Conservation (phyloP, 2,329 filamentous ascomycete genomes). For the Ophiostoma australiae region DNA sequence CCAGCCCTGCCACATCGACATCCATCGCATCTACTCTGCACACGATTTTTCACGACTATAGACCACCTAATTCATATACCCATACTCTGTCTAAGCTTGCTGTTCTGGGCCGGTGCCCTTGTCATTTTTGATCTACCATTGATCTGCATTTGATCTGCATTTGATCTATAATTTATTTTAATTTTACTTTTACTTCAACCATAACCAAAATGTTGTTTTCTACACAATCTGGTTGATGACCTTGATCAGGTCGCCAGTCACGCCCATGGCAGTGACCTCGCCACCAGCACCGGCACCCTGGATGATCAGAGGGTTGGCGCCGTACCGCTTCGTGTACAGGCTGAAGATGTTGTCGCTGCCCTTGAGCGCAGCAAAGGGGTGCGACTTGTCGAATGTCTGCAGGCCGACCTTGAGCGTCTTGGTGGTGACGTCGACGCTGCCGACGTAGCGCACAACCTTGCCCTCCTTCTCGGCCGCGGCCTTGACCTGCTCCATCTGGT, state of each 20-base stretch:
- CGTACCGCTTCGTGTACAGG: conserved; percentile 96
- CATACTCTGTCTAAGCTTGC: not conserved
- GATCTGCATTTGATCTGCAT: no score
- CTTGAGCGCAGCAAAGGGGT: conserved; percentile 90
- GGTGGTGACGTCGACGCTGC: conserved; percentile 79
- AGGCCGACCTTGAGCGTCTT: conserved; percentile 86
- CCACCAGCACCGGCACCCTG: conserved; percentile 92
- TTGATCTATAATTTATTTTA: no score
- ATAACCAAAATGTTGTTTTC: not conserved
- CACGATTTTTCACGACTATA: not conserved
- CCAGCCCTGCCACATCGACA: not conserved
- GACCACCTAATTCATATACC: not conserved
- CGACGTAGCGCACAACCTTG: conserved; percentile 91
- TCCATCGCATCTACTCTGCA: not conserved
- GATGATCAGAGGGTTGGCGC: conserved; percentile 84
- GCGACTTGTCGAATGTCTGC: conserved; percentile 79
- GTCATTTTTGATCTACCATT: no score
- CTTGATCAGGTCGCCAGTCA: conserved; percentile 89
- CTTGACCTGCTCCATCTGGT: conserved; percentile 85
- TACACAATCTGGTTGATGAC: conserved; percentile 65
- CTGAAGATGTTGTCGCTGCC: conserved; percentile 98
- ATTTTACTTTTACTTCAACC: not conserved
- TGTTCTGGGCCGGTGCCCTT: no score
- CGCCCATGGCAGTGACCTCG: conserved; percentile 96
- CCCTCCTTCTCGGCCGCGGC: conserved; percentile 76